Evolutionary conservation across 139 green algal species (phyloP).

Genomic region (Ostreobium quekettii): DNA sequence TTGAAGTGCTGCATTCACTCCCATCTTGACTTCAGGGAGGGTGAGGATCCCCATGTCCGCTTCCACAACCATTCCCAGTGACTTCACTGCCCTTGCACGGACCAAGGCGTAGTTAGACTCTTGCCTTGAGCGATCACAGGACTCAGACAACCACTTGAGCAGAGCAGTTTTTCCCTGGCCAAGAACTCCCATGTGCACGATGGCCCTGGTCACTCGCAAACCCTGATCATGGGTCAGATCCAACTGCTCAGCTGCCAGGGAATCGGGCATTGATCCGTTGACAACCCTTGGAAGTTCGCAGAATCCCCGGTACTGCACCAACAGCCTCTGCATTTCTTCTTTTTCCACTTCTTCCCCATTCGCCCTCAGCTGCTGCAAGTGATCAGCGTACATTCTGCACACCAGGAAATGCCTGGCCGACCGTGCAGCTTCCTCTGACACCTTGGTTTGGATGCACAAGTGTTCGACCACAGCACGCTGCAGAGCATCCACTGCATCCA

Average conservation of each 20-base stretch:
- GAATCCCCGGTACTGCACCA: neutral
- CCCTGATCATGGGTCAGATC: neutral
- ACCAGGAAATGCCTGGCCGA: neutral
- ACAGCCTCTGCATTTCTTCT: neutral
- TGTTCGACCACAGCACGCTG: neutral
- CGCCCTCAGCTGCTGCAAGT: neutral
- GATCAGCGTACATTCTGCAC: neutral
- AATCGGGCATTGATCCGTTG: neutral
- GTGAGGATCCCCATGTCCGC: neutral
- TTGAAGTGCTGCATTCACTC: neutral
- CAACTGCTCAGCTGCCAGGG: neutral
- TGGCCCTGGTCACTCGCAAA: neutral
- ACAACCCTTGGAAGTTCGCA: neutral
- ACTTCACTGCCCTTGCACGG: neutral
- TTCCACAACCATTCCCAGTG: neutral
- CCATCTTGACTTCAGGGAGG: neutral
- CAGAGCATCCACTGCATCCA: too few species aligned
- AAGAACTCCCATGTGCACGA: neutral
- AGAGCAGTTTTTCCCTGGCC: neutral
- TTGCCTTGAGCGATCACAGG: neutral
- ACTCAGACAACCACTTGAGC: neutral
- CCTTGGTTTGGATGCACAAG: neutral
- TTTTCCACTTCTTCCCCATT: neutral
- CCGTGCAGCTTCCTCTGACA: neutral
- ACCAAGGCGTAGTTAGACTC: neutral